A percentile compares a stretch with the other conserved stretches of the same genome.
Evolutionary conservation across 1,284 basidiomycete species (phyloP).

Genomic region (Amylostereum areolatum): DNA sequence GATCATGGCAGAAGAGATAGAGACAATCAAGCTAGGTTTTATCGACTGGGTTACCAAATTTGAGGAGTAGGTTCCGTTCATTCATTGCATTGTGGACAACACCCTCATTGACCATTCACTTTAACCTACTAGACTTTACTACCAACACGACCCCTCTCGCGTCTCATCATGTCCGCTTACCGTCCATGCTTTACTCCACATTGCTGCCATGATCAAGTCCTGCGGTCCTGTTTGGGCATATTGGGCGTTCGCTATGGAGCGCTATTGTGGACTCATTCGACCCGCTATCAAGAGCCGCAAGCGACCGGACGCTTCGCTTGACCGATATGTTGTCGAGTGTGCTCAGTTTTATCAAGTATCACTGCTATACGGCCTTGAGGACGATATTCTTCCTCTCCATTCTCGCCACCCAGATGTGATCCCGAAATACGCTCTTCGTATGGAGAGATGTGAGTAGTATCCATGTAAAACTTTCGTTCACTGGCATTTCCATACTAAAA

Average conservation of each 20-base stretch:
- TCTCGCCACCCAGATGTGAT: not conserved
- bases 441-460: not conserved
- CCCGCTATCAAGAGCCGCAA: slow-evolving; percentile 17
- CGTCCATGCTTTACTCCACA: slow-evolving; percentile 35
- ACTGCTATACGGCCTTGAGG: slow-evolving; percentile 12
- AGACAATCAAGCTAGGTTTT: slow-evolving; percentile 26
- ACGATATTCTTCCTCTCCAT: slow-evolving; percentile 7
- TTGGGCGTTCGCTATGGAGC: slow-evolving; percentile 37
- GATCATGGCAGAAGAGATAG: slow-evolving; percentile 27
- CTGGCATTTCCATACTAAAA: not conserved
- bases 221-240: slow-evolving; percentile 35
- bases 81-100: not conserved
- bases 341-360: slow-evolving; percentile 19
- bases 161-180: slow-evolving; percentile 31
- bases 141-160: slow-evolving; percentile 24
- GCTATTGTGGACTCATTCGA: slow-evolving; percentile 19
- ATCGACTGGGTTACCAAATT: slow-evolving; percentile 35
- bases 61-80: slow-evolving; percentile 27
- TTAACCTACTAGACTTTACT: slow-evolving; percentile 29
- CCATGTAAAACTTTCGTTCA: not conserved
- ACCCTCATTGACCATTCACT: no score
- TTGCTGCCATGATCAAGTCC: slow-evolving; percentile 25
- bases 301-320: slow-evolving; percentile 20
- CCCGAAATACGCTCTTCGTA: not conserved
- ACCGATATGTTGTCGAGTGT: slow-evolving; percentile 15